Evolutionary conservation across 768 basidiomycete genomes (phyloP).

Genomic region (Pleurotus tuoliensis): DNA sequence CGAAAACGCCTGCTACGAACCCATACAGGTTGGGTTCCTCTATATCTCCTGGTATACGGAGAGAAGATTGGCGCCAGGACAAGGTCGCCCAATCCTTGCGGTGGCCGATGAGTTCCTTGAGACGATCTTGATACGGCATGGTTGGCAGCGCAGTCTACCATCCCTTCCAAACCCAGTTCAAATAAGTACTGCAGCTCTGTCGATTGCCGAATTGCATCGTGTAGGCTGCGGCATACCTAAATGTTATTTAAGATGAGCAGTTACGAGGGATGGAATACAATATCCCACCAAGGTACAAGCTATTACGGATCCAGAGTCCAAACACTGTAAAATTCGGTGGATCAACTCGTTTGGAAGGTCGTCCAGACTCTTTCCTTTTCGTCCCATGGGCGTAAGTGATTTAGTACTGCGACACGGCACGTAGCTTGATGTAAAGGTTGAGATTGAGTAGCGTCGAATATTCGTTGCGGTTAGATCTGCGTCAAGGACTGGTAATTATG

Average conservation of each 20-base stretch:
- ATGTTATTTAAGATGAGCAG: background rate
- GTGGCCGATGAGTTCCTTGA: conserved; percentile 15
- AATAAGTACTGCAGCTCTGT: conserved; percentile 32
- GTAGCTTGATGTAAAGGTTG: no score
- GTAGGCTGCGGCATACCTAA: conserved; percentile 1
- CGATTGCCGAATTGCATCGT: background rate
- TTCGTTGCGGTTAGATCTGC: no score
- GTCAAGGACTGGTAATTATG: no score
- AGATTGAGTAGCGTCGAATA: no score
- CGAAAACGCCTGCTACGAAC: conserved; percentile 57
- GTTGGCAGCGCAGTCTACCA: conserved; percentile 19
- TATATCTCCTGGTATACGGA: conserved; percentile 12
- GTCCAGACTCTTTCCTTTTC: background rate
- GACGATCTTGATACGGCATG: conserved; percentile 15
- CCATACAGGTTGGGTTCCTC: conserved; percentile 43
- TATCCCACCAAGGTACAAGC: background rate
- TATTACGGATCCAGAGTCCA: background rate
- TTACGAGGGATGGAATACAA: background rate
- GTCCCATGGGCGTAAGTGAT: background rate
- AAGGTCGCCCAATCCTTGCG: conserved; percentile 22
- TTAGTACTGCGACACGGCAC: no score
- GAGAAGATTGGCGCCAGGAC: conserved; percentile 13
- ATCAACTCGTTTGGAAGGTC: background rate
- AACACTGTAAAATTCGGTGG: background rate
- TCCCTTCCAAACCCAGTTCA: conserved; percentile 34